phyloP scores from a whole-genome alignment of 202 grass and related monocot genomes.

The Setaria viridis region DNA sequence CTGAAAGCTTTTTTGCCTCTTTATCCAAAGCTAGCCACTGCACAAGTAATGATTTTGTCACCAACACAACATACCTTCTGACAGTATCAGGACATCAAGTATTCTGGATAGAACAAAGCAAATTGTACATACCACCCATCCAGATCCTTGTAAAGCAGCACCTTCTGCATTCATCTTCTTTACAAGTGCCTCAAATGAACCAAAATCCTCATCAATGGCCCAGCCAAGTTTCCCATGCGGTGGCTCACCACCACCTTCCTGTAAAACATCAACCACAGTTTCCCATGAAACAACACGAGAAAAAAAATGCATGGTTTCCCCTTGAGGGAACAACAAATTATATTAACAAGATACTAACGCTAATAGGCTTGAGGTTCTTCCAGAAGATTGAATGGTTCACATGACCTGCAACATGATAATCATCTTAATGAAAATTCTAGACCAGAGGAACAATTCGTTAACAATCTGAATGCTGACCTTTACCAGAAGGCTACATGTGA shows the following conservation, averaged over 20 bases:
- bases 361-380: conserved; percentile 93
- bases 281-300: not conserved
- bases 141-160: conserved; percentile 98
- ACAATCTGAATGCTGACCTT: not conserved
- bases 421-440: conserved; percentile 27
- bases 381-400: conserved; percentile 99
- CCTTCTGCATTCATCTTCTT: conserved; percentile 97
- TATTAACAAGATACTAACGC: conserved; percentile 48
- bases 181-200: conserved; percentile 83
- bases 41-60: conserved; percentile 27
- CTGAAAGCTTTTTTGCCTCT: conserved; percentile 82
- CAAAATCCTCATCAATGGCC: conserved; percentile 93
- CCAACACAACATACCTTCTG: conserved; percentile 24
- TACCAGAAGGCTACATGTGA: not conserved
- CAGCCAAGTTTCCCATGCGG: conserved; percentile 88
- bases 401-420: conserved; percentile 68
- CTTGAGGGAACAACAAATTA: not conserved
- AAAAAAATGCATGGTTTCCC: not conserved
- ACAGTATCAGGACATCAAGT: not conserved
- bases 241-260: conserved; percentile 94
- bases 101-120: conserved; percentile 30
- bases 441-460: not conserved
- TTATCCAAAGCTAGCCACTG: conserved; percentile 98
- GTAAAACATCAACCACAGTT: conserved; percentile 38
- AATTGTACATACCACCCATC: conserved; percentile 86